Percentiles rank a stretch among this genome's conserved stretches.
These are phyloP conservation scores for Quercus ilex DNA, from an alignment of 306 rosid species.

Conservation along the genomic window DNA sequence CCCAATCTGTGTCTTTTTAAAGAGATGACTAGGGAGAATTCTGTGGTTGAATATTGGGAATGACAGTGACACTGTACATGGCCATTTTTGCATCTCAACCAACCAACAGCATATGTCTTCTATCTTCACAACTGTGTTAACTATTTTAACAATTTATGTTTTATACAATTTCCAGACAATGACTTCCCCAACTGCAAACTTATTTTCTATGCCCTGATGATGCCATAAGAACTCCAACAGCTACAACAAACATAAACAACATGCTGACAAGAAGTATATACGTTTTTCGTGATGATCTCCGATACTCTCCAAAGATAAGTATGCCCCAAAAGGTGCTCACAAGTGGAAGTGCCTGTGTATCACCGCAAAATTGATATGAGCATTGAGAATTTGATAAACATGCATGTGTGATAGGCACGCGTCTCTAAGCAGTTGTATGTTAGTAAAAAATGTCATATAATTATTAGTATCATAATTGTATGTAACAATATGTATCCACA, in stretches of 20 bases:
- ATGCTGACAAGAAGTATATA: conserved; percentile 53
- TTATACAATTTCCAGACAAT: background rate
- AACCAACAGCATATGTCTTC: background rate
- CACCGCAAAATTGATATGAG: background rate
- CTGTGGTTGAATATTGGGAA: background rate
- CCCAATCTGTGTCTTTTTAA: background rate
- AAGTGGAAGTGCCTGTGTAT: conserved; percentile 82
- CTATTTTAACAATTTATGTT: background rate
- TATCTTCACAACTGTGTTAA: background rate
- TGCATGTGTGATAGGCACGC: background rate
- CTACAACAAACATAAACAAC: conserved; percentile 74
- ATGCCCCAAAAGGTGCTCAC: conserved; percentile 93
- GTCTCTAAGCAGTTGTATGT: background rate
- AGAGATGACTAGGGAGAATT: background rate
- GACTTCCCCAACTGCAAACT: background rate
- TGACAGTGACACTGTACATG: background rate
- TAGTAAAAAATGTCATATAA: background rate
- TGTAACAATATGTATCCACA: background rate
- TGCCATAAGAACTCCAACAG: conserved; percentile 72
- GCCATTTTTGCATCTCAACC: background rate
- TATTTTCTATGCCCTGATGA: conserved; percentile 78
- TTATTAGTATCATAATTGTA: background rate
- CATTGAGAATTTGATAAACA: background rate
- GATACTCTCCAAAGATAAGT: conserved; percentile 73
- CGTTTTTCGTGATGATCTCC: conserved; percentile 74